phyloP scores from a whole-genome alignment of 345 rosid genomes.

The Corchorus olitorius region DNA sequence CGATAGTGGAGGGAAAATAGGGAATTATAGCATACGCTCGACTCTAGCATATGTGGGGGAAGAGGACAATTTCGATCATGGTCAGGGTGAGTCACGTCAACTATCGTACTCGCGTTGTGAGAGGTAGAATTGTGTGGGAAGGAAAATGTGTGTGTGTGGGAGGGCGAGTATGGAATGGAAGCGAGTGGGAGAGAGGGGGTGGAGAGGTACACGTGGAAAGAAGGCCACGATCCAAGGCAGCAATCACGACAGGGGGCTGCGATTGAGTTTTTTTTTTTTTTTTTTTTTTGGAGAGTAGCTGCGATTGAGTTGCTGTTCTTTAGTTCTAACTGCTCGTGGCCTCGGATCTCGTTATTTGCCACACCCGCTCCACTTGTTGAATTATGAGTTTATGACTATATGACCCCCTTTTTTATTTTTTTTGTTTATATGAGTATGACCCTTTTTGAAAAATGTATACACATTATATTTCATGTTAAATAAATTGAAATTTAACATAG shows the following conservation, averaged over 20 bases:
- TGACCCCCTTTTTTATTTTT: no score
- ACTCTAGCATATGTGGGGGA: background rate
- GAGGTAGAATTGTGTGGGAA: background rate
- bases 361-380: conserved; percentile 12
- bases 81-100: background rate
- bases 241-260: conserved; percentile 11
- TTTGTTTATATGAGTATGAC: no score
- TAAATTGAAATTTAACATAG: no score
- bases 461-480: no score
- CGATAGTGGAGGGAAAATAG: background rate
- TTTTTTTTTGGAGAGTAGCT: background rate
- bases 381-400: no score
- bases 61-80: background rate
- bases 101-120: background rate
- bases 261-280: background rate
- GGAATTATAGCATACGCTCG: background rate
- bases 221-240: conserved; percentile 20
- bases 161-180: background rate
- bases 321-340: conserved; percentile 21
- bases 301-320: conserved; percentile 12
- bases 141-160: background rate
- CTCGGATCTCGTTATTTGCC: conserved; percentile 31
- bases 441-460: no score
- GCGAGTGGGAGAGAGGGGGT: background rate
- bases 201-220: conserved; percentile 24